Base-by-base conservation (phyloP, 495 filamentous ascomycete genomes). In the Penicillium simplicissimum region DNA sequence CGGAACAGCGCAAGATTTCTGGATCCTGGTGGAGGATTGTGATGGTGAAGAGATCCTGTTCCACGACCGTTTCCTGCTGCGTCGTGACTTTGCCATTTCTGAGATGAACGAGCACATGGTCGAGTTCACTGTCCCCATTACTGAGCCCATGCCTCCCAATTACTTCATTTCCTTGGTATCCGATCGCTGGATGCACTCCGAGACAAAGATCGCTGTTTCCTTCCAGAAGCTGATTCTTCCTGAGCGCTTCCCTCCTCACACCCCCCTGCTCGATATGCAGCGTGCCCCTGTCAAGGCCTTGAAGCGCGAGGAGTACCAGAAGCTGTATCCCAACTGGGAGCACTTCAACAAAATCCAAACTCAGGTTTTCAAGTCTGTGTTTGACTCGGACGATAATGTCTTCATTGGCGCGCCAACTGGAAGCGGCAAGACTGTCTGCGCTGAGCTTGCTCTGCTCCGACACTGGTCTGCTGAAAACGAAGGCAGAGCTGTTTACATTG, bases 261-360 rank as follows among this genome's bases (percentile, higher is more conserved):
- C 95, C 4, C 91, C 88, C 35, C 75, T 97, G 19, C 78, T 97
- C 11, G 93, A 97, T 62, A 82, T 98, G 68, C 96, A 98, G 64
- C 91, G 93, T 21, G 82, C 97, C 21, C 92, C 93, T 0, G 88
- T 97, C 31, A 83, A 90, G 28, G 93, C 93, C 2, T 74, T 99
- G 53, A 98, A 98, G 82, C 85, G 83, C 21, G 85, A 89, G 52
- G 94, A 98, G 47, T 97, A 87, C 67, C 82, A 88, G 56, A 81
- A 83, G 19, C 80, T 99, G 15, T 99, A 97, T 68, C 87, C 91
- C 8, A 81, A 90, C 37, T 96, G 90, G 88, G 83, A 88, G 42
- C 86, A 87, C 48, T 99, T 98, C 82, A 98, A 98, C 79, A 96
- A 96, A 78, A 87, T 98, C 19, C 96, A 99, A 68, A 97, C 94